Evolutionary conservation across 306 rosid genomes (phyloP).

Genomic region (Cucumis hystrix): DNA sequence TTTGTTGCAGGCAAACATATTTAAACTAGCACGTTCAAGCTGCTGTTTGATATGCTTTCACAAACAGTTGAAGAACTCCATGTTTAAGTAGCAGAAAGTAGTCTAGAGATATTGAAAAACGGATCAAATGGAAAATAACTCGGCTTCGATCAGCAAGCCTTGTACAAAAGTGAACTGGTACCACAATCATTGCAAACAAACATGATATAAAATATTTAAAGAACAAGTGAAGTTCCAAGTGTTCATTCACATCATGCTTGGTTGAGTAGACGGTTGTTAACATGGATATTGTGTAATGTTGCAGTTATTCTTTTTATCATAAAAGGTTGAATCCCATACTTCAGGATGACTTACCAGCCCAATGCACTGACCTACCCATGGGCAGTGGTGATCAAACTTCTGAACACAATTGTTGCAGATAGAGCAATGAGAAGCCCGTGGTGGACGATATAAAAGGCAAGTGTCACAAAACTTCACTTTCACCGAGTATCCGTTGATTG

Average conservation of each 20-base stretch:
- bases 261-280: background rate
- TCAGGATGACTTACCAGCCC: conserved; percentile 50
- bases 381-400: conserved; percentile 95
- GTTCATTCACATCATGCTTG: background rate
- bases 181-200: background rate
- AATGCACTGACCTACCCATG: conserved; percentile 98
- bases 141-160: background rate
- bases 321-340: background rate
- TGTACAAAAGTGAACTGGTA: background rate
- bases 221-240: background rate
- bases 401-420: conserved; percentile 90
- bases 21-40: background rate
- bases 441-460: conserved; percentile 77
- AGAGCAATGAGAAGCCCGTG: conserved; percentile 92
- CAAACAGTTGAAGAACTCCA: background rate
- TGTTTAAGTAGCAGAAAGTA: background rate
- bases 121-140: background rate
- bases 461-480: conserved; percentile 90
- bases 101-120: background rate
- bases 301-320: background rate
- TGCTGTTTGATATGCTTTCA: background rate
- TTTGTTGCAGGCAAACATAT: conserved; percentile 1
- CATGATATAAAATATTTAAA: background rate
- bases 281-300: background rate
- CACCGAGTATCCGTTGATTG: conserved; percentile 50